These are phyloP conservation scores for Pachysolen tannophilus DNA, from an alignment of 805 yeast species.

Conservation along the genomic window DNA sequence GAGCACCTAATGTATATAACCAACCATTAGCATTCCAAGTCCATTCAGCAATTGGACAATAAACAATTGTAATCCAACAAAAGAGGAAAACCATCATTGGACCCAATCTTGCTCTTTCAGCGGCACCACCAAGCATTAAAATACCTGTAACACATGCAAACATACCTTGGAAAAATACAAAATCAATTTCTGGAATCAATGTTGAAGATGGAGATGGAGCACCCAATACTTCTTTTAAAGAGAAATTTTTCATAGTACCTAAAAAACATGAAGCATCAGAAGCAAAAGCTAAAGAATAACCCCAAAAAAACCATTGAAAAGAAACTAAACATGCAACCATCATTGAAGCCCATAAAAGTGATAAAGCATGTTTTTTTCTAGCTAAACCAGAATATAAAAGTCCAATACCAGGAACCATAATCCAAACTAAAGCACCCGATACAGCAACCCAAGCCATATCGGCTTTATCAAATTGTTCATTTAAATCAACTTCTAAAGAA, in stretches of 20 bases:
- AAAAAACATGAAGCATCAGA: conserved; percentile 47
- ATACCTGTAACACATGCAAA: conserved; percentile 91
- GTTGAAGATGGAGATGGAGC: conserved; percentile 61
- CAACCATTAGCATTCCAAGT: conserved; percentile 95
- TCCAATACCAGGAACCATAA: conserved; percentile 97
- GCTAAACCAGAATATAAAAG: conserved; percentile 87
- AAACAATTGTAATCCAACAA: conserved; percentile 91
- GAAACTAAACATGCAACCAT: conserved; percentile 78
- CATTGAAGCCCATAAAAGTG: conserved; percentile 88
- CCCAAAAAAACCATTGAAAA: conserved; percentile 99
- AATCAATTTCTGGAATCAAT: conserved; percentile 83
- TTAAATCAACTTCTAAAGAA: conserved; percentile 64
- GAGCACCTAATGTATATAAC: conserved; percentile 74
- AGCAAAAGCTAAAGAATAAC: conserved; percentile 80
- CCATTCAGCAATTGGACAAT: conserved; percentile 96
- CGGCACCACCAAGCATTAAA: conserved; percentile 95
- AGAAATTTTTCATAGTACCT: conserved; percentile 77
- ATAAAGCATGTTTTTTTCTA: conserved; percentile 92
- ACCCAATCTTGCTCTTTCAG: conserved; percentile 92
- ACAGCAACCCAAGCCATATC: conserved; percentile 83
- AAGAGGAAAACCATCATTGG: conserved; percentile 96
- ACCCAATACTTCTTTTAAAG: conserved; percentile 75
- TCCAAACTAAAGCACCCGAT: conserved; percentile 79
- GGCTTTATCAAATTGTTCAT: conserved; percentile 59
- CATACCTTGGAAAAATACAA: conserved; percentile 92